Evolutionary conservation across 352 stramenopile species (phyloP).

Genomic region (Globisporangium solare): DNA sequence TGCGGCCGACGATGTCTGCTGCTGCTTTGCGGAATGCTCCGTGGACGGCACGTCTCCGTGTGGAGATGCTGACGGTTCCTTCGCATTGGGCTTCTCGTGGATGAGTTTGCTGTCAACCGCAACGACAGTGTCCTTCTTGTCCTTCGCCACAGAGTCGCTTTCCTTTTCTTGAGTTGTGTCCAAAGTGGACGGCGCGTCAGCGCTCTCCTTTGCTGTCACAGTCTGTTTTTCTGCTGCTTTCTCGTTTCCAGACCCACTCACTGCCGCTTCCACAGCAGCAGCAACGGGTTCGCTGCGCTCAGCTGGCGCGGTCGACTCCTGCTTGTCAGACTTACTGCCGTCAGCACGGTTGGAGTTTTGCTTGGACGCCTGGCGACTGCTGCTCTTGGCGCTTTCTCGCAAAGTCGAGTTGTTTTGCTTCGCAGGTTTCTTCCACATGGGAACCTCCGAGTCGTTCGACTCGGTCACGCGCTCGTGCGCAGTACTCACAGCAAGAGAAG

Average conservation of each 20-base stretch:
- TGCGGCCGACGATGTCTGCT: neutral
- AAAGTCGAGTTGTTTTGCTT: constrained; percentile 10
- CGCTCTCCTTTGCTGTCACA: too few relatives aligned
- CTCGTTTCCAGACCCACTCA: too few relatives aligned
- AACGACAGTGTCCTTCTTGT: too few relatives aligned
- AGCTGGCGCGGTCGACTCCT: neutral
- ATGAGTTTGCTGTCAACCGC: too few relatives aligned
- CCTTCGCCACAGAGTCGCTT: too few relatives aligned
- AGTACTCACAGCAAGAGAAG: neutral
- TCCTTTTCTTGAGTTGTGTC: too few relatives aligned
- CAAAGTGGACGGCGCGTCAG: too few relatives aligned
- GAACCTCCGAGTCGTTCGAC: constrained; percentile 12
- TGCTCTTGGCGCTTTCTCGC: constrained; percentile 4
- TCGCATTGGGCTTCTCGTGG: neutral
- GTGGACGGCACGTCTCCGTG: constrained; percentile 15
- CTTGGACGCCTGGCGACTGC: neutral
- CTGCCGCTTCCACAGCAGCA: too few relatives aligned
- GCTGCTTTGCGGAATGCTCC: constrained; percentile 1
- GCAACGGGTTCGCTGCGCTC: neutral
- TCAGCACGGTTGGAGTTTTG: neutral
- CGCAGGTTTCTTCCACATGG: constrained; percentile 12
- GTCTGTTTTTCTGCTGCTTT: too few relatives aligned
- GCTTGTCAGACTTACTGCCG: neutral
- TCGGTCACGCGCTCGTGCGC: constrained; percentile 3
- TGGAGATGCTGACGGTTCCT: neutral